phyloP scores from a whole-genome alignment of 176 grass and related monocot species.

The Tuctoria greenei region DNA sequence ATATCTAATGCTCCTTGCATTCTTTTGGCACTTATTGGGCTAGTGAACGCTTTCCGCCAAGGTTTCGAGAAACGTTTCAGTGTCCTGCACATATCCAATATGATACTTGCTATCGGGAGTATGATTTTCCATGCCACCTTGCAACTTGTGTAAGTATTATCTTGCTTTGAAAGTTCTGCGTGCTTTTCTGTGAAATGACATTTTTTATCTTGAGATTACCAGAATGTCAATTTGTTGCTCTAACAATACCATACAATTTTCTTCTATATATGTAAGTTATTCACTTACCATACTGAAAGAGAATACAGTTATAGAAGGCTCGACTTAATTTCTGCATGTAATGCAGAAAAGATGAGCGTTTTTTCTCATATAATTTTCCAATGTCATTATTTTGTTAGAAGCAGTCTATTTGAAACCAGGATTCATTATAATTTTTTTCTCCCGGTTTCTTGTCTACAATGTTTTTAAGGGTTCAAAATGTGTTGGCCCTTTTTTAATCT shows the following conservation, averaged over 20 bases:
- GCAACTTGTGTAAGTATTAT: conserved; percentile 67
- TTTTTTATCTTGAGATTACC: not conserved
- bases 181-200: not conserved
- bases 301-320: not conserved
- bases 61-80: conserved; percentile 86
- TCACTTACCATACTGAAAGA: not conserved
- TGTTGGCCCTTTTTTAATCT: not conserved
- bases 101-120: conserved; percentile 81
- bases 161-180: not conserved
- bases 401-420: not conserved
- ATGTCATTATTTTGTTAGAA: not conserved
- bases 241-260: too few relatives aligned
- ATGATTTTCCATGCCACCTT: conserved; percentile 88
- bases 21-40: conserved; percentile 67
- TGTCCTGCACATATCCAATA: conserved; percentile 75
- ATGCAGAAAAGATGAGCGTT: not conserved
- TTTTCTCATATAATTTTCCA: not conserved
- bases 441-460: not conserved
- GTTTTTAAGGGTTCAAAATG: not conserved
- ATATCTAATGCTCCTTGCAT: conserved; percentile 70
- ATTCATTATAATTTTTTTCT: not conserved
- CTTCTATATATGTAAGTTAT: too few relatives aligned
- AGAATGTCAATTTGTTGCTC: not conserved
- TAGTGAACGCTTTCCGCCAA: conserved; percentile 65
- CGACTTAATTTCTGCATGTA: not conserved